Percentiles rank a stretch among this genome's conserved stretches.
Evolutionary conservation across 2,329 filamentous ascomycete genomes (phyloP).

Genomic region (Phialocephala subalpina): DNA sequence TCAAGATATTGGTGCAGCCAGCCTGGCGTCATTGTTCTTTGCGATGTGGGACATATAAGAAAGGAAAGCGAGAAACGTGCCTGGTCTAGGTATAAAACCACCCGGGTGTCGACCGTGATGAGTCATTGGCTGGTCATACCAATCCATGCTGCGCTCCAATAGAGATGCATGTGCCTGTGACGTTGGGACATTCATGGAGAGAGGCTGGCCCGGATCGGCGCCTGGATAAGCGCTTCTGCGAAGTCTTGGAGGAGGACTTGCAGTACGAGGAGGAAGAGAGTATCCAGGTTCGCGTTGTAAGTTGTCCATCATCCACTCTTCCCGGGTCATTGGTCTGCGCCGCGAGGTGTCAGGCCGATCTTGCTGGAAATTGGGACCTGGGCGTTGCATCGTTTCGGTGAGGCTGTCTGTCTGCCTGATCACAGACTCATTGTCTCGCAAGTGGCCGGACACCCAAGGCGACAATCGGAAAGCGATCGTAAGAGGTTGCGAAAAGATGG

Average conservation of each 20-base stretch:
- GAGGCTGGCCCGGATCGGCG: not conserved
- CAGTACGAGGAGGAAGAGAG: no score
- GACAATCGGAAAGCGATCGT: not conserved
- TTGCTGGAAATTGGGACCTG: not conserved
- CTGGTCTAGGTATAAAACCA: not conserved
- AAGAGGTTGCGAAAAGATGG: no score
- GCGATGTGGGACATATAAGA: not conserved
- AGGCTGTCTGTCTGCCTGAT: constrained; percentile 7
- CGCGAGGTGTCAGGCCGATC: not conserved
- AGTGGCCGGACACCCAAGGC: not conserved
- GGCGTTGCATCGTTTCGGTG: not conserved
- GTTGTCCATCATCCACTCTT: not conserved
- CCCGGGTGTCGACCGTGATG: not conserved
- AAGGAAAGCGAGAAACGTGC: not conserved
- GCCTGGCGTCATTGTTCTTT: not conserved
- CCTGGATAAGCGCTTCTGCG: not conserved
- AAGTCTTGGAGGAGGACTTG: not conserved
- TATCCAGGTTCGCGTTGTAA: no score
- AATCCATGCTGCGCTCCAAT: not conserved
- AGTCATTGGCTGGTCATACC: not conserved
- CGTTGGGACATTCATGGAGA: not conserved
- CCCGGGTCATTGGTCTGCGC: not conserved
- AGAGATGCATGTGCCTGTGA: not conserved
- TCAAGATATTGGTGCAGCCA: constrained; percentile 8
- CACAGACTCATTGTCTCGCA: not conserved